These are phyloP conservation scores for Boletus speciosus DNA, from an alignment of 768 basidiomycete genomes.

Conservation along the genomic window DNA sequence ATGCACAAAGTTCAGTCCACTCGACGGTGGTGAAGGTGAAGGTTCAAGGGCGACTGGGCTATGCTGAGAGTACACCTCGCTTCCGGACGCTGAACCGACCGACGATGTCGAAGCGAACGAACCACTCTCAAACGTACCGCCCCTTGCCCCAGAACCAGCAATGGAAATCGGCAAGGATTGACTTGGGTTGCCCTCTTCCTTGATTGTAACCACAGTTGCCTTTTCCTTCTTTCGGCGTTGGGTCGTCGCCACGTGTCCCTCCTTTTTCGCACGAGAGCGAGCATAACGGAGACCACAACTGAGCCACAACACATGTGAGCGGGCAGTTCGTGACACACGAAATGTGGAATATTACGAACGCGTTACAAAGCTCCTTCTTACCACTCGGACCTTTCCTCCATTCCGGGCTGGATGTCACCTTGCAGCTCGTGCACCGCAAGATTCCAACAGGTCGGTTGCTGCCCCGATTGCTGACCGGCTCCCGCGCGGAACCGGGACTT, in stretches of 20 bases:
- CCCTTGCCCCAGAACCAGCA: constrained; percentile 45
- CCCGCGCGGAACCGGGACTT: constrained; percentile 50
- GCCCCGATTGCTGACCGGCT: constrained; percentile 39
- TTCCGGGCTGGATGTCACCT: constrained; percentile 78
- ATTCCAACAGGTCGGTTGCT: constrained; percentile 73
- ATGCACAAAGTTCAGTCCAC: constrained; percentile 54
- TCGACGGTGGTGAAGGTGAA: constrained; percentile 67
- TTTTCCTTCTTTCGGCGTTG: constrained; percentile 68
- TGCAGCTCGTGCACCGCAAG: constrained; percentile 74
- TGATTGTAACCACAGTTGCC: constrained; percentile 22
- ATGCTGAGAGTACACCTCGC: constrained; percentile 51
- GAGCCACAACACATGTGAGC: constrained; percentile 23
- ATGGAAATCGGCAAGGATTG: constrained; percentile 38
- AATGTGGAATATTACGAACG: constrained; percentile 51
- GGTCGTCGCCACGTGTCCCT: constrained; percentile 50
- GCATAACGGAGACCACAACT: constrained; percentile 87
- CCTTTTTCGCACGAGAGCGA: constrained; percentile 85
- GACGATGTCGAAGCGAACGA: constrained; percentile 47
- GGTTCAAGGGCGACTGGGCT: constrained; percentile 41
- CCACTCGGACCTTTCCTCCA: constrained; percentile 92
- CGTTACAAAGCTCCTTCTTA: constrained; percentile 89
- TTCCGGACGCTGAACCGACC: constrained; percentile 54
- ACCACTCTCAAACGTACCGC: constrained; percentile 45
- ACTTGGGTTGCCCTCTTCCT: constrained; percentile 26
- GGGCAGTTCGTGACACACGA: constrained; percentile 9